phyloP scores from a whole-genome alignment of 768 basidiomycete species.

The Macrolepiota fuliginosa region DNA sequence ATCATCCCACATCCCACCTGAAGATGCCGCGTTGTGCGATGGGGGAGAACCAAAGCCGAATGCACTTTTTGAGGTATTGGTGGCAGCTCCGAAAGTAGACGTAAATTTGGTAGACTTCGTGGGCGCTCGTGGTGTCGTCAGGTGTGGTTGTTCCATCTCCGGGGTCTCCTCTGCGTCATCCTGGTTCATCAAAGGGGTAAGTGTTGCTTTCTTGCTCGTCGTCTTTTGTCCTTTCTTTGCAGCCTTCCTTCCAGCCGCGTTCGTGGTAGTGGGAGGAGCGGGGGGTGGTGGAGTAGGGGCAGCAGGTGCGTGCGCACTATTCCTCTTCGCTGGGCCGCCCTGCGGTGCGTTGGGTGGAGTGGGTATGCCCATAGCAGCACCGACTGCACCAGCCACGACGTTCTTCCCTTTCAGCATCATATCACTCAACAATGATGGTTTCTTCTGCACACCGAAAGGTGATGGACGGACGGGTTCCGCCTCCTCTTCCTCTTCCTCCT shows the following conservation, averaged over 20 bases:
- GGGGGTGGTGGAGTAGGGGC: background rate
- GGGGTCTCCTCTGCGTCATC: background rate
- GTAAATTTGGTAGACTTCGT: slow-evolving; percentile 2
- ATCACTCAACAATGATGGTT: slow-evolving; percentile 5
- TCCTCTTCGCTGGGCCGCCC: background rate
- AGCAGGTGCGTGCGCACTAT: background rate
- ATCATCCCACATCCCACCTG: slow-evolving; percentile 13
- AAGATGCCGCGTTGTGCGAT: background rate
- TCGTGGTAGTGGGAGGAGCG: background rate
- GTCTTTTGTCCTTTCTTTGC: slow-evolving; percentile 3
- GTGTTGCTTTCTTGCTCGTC: slow-evolving; percentile 3
- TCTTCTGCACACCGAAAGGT: slow-evolving; percentile 1
- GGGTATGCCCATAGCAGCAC: background rate
- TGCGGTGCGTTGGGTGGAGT: background rate
- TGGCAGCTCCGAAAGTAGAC: background rate
- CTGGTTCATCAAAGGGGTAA: background rate
- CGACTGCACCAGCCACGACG: slow-evolving; percentile 6
- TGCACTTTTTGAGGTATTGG: background rate
- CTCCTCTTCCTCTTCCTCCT: slow-evolving; percentile 9
- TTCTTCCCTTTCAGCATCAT: slow-evolving; percentile 10
- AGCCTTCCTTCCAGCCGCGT: background rate
- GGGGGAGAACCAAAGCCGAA: slow-evolving; percentile 1
- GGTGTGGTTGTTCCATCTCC: slow-evolving; percentile 1
- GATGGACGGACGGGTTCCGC: background rate
- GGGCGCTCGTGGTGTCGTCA: background rate